Evolutionary conservation across 2,329 filamentous ascomycete genomes (phyloP).

Genomic region (Sclerotinia trifoliorum): DNA sequence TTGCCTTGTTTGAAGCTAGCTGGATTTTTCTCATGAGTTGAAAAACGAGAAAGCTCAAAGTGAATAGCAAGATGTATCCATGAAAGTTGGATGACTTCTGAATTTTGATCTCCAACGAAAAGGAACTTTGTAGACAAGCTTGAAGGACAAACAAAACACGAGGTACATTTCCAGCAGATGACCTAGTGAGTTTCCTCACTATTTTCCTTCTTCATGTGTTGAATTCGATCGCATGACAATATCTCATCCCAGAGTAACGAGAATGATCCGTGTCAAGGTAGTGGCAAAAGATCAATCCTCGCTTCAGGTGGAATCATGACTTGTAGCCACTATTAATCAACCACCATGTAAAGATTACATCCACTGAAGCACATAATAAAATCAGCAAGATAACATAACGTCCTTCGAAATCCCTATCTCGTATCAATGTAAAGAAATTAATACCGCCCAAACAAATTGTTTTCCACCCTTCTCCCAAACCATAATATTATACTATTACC

Average conservation of each 20-base stretch:
- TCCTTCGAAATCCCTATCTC: no score
- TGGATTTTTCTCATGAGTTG: not conserved
- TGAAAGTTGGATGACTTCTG: no score
- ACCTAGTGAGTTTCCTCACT: not conserved
- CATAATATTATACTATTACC: not conserved
- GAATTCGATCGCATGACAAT: not conserved
- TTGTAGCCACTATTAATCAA: no score
- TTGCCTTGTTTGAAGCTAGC: not conserved
- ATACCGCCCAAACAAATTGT: rapidly evolving
- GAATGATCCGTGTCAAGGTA: no score
- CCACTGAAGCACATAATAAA: no score
- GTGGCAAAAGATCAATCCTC: no score
- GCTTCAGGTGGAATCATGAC: not conserved
- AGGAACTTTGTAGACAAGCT: not conserved
- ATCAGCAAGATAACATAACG: no score
- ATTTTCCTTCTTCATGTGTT: not conserved
- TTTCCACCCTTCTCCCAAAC: no score
- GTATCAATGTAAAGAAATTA: not conserved
- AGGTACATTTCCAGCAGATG: no score
- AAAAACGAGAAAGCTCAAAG: no score
- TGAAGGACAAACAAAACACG: not conserved
- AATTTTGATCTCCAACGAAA: not conserved
- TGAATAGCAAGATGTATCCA: no score
- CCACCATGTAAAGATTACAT: no score
- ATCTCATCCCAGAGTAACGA: not conserved